Percentiles rank a stretch among this genome's conserved stretches.
phyloP scores from a whole-genome alignment of 768 basidiomycete species.

The Vishniacozyma victoriae region DNA sequence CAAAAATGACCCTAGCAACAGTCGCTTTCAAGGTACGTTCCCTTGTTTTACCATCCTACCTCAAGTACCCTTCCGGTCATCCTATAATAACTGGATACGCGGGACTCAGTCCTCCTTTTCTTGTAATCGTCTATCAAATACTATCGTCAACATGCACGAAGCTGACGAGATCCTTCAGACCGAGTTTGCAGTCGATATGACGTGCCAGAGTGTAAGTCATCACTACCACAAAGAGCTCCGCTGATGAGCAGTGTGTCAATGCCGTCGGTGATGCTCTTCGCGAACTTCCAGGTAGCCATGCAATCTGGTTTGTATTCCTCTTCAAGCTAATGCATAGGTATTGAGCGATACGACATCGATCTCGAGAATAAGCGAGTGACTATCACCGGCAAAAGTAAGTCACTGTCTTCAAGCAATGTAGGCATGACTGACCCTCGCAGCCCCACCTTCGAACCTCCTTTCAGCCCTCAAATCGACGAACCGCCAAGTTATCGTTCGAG shows the following conservation, averaged over 20 bases:
- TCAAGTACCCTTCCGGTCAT: conserved; percentile 1
- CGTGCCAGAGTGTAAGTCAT: conserved; percentile 39
- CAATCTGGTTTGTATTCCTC: neutral
- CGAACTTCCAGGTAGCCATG: conserved; percentile 19
- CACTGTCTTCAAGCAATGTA: neutral
- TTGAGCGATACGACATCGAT: conserved; percentile 45
- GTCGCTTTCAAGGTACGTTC: conserved; percentile 33
- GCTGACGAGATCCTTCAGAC: conserved; percentile 26
- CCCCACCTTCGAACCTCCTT: conserved; percentile 37
- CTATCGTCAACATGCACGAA: neutral
- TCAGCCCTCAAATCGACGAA: conserved; percentile 36
- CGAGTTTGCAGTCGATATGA: conserved; percentile 48
- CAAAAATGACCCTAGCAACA: conserved; percentile 26
- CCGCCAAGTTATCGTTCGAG: conserved; percentile 43
- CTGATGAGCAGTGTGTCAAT: conserved; percentile 36
- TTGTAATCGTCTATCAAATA: neutral
- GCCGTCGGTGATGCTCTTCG: conserved; percentile 31
- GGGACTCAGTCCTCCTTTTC: too few relatives aligned
- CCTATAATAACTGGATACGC: too few relatives aligned
- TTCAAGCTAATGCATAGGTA: conserved; percentile 14
- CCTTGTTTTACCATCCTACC: too few relatives aligned
- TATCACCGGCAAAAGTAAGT: conserved; percentile 41
- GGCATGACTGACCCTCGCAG: conserved; percentile 9
- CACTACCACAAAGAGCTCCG: neutral
- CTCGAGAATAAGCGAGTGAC: conserved; percentile 43